These are phyloP conservation scores for Crithidia acanthocephali DNA, from an alignment of 208 protist genomes.

Conservation along the genomic window DNA sequence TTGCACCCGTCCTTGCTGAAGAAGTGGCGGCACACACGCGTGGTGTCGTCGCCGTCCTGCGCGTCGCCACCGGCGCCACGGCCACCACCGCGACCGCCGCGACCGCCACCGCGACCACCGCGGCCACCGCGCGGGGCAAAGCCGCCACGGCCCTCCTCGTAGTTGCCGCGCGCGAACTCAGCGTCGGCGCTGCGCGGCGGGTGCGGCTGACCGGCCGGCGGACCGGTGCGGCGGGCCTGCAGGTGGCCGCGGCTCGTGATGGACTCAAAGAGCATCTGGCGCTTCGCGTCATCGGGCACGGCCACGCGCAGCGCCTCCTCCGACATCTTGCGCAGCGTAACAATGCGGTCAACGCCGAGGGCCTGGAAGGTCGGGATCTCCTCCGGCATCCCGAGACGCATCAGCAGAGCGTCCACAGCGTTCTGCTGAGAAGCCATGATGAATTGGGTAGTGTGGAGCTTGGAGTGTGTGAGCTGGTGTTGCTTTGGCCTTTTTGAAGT, in stretches of 20 bases:
- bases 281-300: constrained; percentile 80
- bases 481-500: not conserved
- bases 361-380: constrained; percentile 71
- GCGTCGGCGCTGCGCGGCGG: constrained; percentile 45
- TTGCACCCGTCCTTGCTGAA: constrained; percentile 72
- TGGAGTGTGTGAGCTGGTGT: not conserved
- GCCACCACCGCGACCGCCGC: constrained; percentile 36
- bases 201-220: constrained; percentile 36
- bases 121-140: constrained; percentile 38
- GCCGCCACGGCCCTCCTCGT: constrained; percentile 36
- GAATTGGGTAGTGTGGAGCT: not conserved
- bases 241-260: constrained; percentile 72
- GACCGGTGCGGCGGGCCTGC: constrained; percentile 45
- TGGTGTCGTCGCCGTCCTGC: constrained; percentile 24
- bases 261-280: constrained; percentile 64
- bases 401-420: constrained; percentile 79
- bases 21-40: constrained; percentile 75
- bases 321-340: constrained; percentile 74
- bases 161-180: constrained; percentile 34
- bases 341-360: constrained; percentile 74
- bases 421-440: constrained; percentile 37
- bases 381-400: constrained; percentile 77
- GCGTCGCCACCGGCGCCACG: constrained; percentile 18
- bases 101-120: constrained; percentile 40
- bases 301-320: constrained; percentile 63